Evolutionary conservation across 73 alveolate genomes (phyloP).

Genomic region (Breviolum minutum): DNA sequence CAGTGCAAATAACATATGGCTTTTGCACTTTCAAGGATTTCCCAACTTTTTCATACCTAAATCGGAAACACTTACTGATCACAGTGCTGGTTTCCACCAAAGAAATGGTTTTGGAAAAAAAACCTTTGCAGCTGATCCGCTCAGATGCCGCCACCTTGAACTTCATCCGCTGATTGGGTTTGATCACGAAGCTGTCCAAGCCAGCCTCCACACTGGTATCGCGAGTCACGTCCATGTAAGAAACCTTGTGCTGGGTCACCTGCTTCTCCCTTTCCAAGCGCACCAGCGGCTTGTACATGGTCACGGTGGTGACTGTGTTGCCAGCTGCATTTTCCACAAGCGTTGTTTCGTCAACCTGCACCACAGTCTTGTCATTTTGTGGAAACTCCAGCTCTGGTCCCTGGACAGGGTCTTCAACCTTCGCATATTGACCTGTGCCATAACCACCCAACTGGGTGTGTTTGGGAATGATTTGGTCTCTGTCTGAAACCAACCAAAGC

Average conservation of each 20-base stretch:
- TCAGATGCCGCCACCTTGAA: background rate
- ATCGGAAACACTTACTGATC: background rate
- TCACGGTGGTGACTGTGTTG: background rate
- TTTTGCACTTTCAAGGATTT: background rate
- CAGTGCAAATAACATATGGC: background rate
- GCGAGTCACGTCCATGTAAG: background rate
- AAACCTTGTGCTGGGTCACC: background rate
- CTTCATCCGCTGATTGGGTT: background rate
- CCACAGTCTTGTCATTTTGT: background rate
- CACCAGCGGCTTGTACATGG: background rate
- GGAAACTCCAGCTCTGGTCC: background rate
- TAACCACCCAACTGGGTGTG: background rate
- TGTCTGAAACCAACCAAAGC: background rate
- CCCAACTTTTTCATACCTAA: background rate
- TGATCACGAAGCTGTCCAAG: background rate
- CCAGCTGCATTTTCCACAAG: background rate
- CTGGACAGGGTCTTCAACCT: background rate
- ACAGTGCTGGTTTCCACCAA: background rate
- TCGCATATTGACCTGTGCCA: background rate
- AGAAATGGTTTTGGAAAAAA: background rate
- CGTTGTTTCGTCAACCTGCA: background rate
- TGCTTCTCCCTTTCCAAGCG: background rate
- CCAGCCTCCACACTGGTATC: background rate
- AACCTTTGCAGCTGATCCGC: background rate
- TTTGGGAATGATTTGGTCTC: background rate